Percentiles rank a stretch among this genome's conserved stretches.
These are phyloP conservation scores for Ceratobasidium sp. DNA, from an alignment of 1,284 basidiomycete species.

Conservation along the genomic window DNA sequence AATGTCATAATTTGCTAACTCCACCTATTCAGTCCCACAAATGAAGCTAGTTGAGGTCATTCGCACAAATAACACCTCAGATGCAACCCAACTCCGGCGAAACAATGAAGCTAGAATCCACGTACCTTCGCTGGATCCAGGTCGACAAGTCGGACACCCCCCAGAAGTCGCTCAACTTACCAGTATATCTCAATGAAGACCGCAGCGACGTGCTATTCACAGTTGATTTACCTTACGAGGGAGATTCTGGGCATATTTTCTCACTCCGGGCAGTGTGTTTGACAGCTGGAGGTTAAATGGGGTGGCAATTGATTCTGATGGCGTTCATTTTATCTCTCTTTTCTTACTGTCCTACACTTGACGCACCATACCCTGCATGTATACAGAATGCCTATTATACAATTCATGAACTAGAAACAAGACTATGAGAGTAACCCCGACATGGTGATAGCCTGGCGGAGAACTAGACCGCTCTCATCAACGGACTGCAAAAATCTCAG, in stretches of 20 bases:
- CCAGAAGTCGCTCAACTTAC: constrained; percentile 67
- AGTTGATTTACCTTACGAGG: constrained; percentile 77
- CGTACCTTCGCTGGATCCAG: constrained; percentile 86
- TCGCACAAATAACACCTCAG: constrained; percentile 54
- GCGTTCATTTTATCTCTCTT: background rate
- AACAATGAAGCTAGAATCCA: constrained; percentile 73
- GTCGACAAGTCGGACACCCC: constrained; percentile 46
- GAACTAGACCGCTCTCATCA: constrained; percentile 78
- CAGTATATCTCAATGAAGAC: constrained; percentile 91
- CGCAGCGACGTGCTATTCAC: constrained; percentile 89
- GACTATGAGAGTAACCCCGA: constrained; percentile 11
- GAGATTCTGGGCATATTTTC: constrained; percentile 66
- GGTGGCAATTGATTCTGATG: background rate
- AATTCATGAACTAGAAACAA: constrained; percentile 19
- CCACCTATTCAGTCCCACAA: constrained; percentile 48
- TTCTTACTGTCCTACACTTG: background rate
- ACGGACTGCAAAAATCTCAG: constrained; percentile 91
- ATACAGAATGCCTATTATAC: constrained; percentile 25
- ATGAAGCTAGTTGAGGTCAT: constrained; percentile 66
- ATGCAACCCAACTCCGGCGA: constrained; percentile 81
- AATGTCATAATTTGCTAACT: background rate
- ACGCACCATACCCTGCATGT: constrained; percentile 26
- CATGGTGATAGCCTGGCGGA: constrained; percentile 20
- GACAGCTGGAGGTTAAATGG: constrained; percentile 66
- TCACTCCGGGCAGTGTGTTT: constrained; percentile 83